Evolutionary conservation across 2,329 filamentous ascomycete genomes (phyloP), one percentile per base, ranked within the genome.

Genomic region (Chalara sp.): DNA sequence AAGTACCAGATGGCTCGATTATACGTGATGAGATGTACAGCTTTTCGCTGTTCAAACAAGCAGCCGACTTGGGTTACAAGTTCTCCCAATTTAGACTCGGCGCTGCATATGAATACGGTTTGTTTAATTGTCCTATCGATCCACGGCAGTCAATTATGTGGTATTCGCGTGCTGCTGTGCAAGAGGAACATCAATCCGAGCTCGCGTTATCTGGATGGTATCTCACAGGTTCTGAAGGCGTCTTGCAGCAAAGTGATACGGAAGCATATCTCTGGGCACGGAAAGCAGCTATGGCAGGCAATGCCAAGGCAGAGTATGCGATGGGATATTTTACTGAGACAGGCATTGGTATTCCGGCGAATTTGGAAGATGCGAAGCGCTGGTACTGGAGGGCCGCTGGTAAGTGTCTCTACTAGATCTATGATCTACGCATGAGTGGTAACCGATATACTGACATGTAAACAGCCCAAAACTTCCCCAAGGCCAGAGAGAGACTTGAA

Each of bases 281-380:
- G 28, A 97, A 96, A 70, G 92, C 93, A 2, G 93, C 93, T 0
- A 81, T 84, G 56, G 87, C 89, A 4, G 90, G 92, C 3, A 71
- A 96, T 37, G 84, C 89, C 6, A 99, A 97, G 74, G 93, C 93
- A 0, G 88, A 97, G 71, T 97, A 96, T 70, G 93, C 92, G 0
- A 96, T 99, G 87, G 93, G 93, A 0, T 96, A 97, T 70, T 96
- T 95, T 65, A 95, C 89, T 1, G 93, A 99, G 69, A 85, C 93
- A 46, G 93, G 93, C 10, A 97, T 99, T 60, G 93, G 93, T 32
- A 84, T 89, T 57, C 76, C 85, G 12, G 83, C 87, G 6, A 95
- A 92, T 66, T 63, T 96, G 61, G 93, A 99, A 63, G 93, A 97
- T 70, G 93, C 92, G 28, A 96, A 95, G 76, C 81, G 90, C 61